These are phyloP conservation scores for Porodaedalea pini DNA, from an alignment of 1,284 basidiomycete genomes.

Conservation along the genomic window DNA sequence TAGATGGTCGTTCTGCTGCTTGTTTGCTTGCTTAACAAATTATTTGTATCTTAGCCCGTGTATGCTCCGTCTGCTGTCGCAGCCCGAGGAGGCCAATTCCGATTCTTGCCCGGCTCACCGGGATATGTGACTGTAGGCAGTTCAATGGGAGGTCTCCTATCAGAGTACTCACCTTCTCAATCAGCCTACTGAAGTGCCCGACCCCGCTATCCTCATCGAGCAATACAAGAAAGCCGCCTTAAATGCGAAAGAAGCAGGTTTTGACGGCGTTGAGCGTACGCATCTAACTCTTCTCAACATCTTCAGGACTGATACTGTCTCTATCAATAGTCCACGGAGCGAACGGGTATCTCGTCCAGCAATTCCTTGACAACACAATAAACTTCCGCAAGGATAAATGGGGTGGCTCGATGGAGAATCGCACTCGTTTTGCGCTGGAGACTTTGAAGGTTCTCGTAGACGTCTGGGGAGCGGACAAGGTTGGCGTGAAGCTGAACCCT, in stretches of 20 bases:
- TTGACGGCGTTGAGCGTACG: slow-evolving; percentile 60
- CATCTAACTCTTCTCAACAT: background rate
- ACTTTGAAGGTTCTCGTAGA: slow-evolving; percentile 43
- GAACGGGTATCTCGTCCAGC: slow-evolving; percentile 51
- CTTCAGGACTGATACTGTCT: background rate
- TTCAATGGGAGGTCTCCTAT: background rate
- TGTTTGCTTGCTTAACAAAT: background rate
- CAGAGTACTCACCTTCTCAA: background rate
- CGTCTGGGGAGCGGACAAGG: slow-evolving; percentile 47
- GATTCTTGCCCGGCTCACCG: slow-evolving; percentile 34
- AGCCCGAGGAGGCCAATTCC: slow-evolving; percentile 39
- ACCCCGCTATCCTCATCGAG: slow-evolving; percentile 39
- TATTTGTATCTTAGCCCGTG: slow-evolving; percentile 27
- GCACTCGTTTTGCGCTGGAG: slow-evolving; percentile 51
- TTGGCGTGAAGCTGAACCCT: slow-evolving; percentile 51
- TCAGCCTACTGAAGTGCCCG: slow-evolving; percentile 42
- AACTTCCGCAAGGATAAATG: slow-evolving; percentile 60
- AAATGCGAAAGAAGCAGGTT: slow-evolving; percentile 57
- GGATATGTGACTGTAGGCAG: slow-evolving; percentile 37
- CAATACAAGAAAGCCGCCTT: slow-evolving; percentile 49
- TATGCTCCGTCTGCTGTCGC: slow-evolving; percentile 38
- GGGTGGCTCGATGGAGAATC: slow-evolving; percentile 56
- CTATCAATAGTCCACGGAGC: slow-evolving; percentile 38
- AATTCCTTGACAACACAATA: slow-evolving; percentile 52
- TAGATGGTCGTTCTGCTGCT: background rate